A percentile compares a stretch with the other conserved stretches of the same genome.
Evolutionary conservation across 2,329 filamentous ascomycete species (phyloP).

Genomic region (Trichoderma lentiforme): DNA sequence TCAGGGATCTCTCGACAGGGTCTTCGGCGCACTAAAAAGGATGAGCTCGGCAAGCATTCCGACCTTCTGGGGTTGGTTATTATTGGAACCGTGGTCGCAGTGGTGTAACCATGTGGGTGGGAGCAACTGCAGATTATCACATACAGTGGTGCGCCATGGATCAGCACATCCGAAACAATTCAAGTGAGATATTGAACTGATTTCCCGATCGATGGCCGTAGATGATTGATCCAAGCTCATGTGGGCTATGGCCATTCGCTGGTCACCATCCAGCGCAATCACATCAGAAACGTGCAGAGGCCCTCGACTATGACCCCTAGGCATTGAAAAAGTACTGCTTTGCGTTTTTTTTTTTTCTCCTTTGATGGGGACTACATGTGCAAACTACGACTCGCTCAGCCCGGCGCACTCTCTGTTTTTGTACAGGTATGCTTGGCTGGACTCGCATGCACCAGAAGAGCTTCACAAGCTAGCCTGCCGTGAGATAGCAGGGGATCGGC

Average conservation of each 20-base stretch:
- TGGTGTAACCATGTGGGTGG: constrained; percentile 17
- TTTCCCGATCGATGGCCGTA: not conserved
- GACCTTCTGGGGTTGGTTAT: constrained; percentile 19
- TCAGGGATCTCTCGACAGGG: constrained; percentile 15
- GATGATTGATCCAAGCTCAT: constrained; percentile 10
- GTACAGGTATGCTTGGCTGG: not conserved
- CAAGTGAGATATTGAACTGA: constrained; percentile 6
- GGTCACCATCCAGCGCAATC: not conserved
- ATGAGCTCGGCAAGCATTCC: constrained; percentile 21
- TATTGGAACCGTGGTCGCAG: constrained; percentile 18
- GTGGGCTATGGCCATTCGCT: not conserved
- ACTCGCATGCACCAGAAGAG: not conserved
- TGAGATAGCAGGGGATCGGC: constrained; percentile 8
- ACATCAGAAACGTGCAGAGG: not conserved
- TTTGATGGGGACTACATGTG: not conserved
- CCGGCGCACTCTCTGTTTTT: not conserved
- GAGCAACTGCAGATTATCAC: constrained; percentile 12
- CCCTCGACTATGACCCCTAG: not conserved
- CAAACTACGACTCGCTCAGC: not conserved
- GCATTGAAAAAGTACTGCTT: not conserved
- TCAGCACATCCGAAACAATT: constrained; percentile 14
- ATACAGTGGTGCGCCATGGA: not conserved
- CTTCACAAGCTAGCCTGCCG: not conserved
- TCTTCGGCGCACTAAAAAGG: constrained; percentile 20
- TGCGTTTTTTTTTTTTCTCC: not conserved